These are phyloP conservation scores for Aspergillaceae sp. DNA, from an alignment of 2,329 filamentous ascomycete species.

Conservation along the genomic window DNA sequence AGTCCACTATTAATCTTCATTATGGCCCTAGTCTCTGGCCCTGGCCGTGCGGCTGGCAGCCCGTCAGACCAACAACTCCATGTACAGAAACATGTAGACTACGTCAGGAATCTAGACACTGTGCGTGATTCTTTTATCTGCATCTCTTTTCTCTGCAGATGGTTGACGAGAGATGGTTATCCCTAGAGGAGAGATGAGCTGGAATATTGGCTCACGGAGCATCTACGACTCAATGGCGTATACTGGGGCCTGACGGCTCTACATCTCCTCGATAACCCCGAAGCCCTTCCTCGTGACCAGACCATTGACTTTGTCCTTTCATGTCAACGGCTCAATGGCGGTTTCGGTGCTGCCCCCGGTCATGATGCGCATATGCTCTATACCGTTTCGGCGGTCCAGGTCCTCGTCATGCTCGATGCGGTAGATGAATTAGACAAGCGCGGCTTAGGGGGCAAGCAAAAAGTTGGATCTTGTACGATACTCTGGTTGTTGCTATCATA, in stretches of 20 bases:
- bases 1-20: neutral
- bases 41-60: conserved; percentile 43
- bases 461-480: conserved; percentile 74
- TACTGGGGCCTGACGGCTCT: conserved; percentile 94
- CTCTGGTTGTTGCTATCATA: conserved; percentile 23
- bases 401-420: conserved; percentile 77
- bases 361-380: conserved; percentile 96
- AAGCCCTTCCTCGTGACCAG: conserved; percentile 69
- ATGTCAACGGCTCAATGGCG: conserved; percentile 82
- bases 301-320: conserved; percentile 90
- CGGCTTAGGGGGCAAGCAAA: conserved; percentile 57
- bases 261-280: conserved; percentile 70
- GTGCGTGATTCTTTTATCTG: conserved; percentile 42
- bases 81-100: conserved; percentile 68
- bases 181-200: conserved; percentile 76
- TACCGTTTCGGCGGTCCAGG: conserved; percentile 90
- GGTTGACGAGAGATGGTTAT: conserved; percentile 26
- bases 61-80: conserved; percentile 45
- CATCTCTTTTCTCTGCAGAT: conserved; percentile 3
- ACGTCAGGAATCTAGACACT: conserved; percentile 86
- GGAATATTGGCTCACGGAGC: conserved; percentile 96
- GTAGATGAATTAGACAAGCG: conserved; percentile 70
- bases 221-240: conserved; percentile 86
- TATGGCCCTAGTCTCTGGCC: conserved; percentile 55
- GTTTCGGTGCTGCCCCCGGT: conserved; percentile 86